phyloP scores from a whole-genome alignment of 73 alveolate species.

The Breviolum minutum region DNA sequence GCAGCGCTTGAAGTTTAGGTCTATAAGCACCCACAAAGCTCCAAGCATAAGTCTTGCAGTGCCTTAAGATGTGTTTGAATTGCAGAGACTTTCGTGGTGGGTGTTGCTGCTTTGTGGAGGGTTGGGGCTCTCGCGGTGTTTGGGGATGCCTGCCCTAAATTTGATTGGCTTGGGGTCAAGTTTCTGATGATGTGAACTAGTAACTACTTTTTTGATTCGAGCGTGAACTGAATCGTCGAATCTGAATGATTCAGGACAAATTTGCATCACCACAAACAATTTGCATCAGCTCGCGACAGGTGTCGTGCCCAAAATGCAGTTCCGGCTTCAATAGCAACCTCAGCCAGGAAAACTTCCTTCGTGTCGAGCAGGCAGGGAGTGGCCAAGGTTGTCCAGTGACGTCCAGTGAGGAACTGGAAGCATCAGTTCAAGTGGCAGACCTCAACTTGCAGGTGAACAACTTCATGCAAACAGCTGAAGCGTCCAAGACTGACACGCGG shows the following conservation, averaged over 20 bases:
- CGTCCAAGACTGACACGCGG: conserved; percentile 30
- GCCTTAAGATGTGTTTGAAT: background rate
- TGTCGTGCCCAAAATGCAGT: background rate
- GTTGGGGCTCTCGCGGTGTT: too few species aligned
- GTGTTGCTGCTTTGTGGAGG: too few species aligned
- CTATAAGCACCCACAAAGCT: background rate
- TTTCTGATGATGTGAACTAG: too few species aligned
- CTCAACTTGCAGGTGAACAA: conserved; percentile 9
- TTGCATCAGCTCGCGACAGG: background rate
- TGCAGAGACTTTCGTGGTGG: too few species aligned
- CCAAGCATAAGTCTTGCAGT: background rate
- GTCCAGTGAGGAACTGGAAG: background rate
- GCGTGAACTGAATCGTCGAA: too few species aligned
- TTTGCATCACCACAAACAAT: too few species aligned
- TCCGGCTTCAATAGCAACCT: background rate
- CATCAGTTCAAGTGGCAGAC: background rate
- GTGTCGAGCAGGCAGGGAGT: conserved; percentile 7
- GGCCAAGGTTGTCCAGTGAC: background rate
- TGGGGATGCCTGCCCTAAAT: too few species aligned
- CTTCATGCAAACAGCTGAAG: conserved; percentile 30
- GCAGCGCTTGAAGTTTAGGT: background rate
- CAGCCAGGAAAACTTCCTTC: background rate
- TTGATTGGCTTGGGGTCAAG: too few species aligned
- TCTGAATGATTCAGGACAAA: too few species aligned
- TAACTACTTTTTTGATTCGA: too few species aligned